Evolutionary conservation across 768 basidiomycete species (phyloP), one percentile per base, ranked within the genome.

Genomic region (Pulveroboletus sp.): DNA sequence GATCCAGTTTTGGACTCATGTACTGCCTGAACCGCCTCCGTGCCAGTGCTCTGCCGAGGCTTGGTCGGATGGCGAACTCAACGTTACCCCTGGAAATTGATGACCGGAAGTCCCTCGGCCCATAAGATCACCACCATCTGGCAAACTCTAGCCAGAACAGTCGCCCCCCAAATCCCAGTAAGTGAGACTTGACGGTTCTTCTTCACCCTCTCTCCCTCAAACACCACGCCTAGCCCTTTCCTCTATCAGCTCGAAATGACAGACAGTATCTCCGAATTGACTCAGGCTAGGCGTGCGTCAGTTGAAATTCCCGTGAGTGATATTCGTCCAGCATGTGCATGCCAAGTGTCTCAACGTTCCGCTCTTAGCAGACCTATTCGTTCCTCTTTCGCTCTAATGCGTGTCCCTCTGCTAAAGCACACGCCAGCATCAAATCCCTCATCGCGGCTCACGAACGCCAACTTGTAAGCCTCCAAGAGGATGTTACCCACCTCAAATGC

Each of bases 401-500:
- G 4, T 59, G 45, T 43, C 58, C 63, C 24, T 50, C 49, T 10
- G 35, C 32, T 17, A 26, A 58, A 31, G 31, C 45, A n/a, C 43
- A 40, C 5, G 32, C 23, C 31, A 30, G 20, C 19, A 50, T 63
- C 47, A 49, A 49, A 2, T 37, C 46, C 4, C 61, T 63, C 43
- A 54, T 61, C 20, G 38, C 45, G n/a, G 34, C 39, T 14, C 54
- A 58, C 26, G 47, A 63, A 24, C n/a, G 7, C 16, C 51, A 63
- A 5, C 55, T 63, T 20, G n/a, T 30, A 19, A 14, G 35, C 13
- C 32, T 60, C 47, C 54, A 49, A 46, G 38, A 30, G 13, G 44
- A 63, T 13, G 32, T 52, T 16, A 31, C 29, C 3, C 34, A 26
- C 23, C 50, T 60, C 30, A 54, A 43, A 40, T 22, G 10, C 2